These are phyloP conservation scores for Curvularia spicifera DNA, from an alignment of 2,329 filamentous ascomycete genomes.

Conservation along the genomic window DNA sequence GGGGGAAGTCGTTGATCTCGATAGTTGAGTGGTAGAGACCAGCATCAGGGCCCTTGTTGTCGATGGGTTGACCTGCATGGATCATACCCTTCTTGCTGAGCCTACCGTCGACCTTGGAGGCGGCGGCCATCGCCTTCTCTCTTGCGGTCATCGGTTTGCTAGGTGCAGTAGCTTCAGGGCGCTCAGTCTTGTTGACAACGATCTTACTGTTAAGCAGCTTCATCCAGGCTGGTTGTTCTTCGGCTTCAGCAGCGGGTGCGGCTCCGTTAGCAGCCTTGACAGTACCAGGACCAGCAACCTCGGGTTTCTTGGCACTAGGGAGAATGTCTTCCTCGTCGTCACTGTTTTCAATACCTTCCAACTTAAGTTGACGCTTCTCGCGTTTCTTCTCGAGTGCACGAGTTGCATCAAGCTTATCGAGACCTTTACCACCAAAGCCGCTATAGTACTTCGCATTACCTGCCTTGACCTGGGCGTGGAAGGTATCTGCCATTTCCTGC, in stretches of 20 bases:
- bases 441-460: conserved; percentile 86
- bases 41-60: conserved; percentile 97
- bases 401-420: conserved; percentile 89
- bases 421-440: conserved; percentile 92
- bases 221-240: conserved; percentile 41
- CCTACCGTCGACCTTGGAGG: conserved; percentile 87
- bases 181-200: conserved; percentile 74
- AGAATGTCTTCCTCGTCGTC: conserved; percentile 76
- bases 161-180: conserved; percentile 51
- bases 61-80: conserved; percentile 89
- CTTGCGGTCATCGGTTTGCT: conserved; percentile 67
- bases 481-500: conserved; percentile 67
- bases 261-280: conserved; percentile 37
- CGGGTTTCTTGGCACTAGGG: conserved; percentile 65
- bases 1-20: conserved; percentile 99
- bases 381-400: conserved; percentile 85
- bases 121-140: conserved; percentile 88
- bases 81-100: conserved; percentile 89
- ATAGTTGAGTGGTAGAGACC: conserved; percentile 96
- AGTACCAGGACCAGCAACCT: conserved; percentile 43
- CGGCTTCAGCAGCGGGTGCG: conserved; percentile 21
- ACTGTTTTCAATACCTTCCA: conserved; percentile 85
- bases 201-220: conserved; percentile 68
- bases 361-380: conserved; percentile 77
- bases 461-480: conserved; percentile 87